Base-by-base conservation (phyloP, 805 yeast genomes). In the Teunomyces stri region DNA sequence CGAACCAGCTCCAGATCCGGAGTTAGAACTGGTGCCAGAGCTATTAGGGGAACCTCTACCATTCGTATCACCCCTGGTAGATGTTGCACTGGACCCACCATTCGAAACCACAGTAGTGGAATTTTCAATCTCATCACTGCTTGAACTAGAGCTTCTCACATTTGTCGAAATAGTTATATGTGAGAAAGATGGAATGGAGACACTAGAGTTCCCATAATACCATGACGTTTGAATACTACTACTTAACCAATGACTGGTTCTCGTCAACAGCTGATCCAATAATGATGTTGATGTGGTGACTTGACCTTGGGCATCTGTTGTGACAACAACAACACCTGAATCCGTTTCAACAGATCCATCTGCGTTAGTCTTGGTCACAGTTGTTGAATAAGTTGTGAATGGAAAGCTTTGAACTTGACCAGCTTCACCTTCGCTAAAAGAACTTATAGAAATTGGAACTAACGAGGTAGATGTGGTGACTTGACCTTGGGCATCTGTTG, bases 381-480 rank as follows among this genome's bases (percentile, higher is more conserved):
- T 25, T 20, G 45, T 38, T 21, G 45, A 33, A 43, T 29, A 48
- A 15, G 41, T 40, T 16, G 48, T 50, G 37, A 40, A 22, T 11
- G 38, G 38, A 18, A 4, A 18, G 20, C 20, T 18, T 18, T 18
- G 20, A 18, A 3, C 20, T 18, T 18, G 20, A 18, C 20, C 20
- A 18, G 20, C 4, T 18, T 18, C 20, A 4, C 4, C 4, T 3
- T 2, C 4, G 20, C 20, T 18, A 18, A 4, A 18, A 3, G 20
- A 18, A 18, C 20, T 2, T 3, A 18, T 4, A 18, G 20, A 2
- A 10, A 13, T 7, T 11, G 33, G 33, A 15, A 29, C 12, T 6
- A 29, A 29, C 5, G 33, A 29, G 3, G 33, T 29, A 1, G 15
- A 2, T 12, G 33, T 29, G 33, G n/a, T 6, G 6, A 29, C 3